phyloP scores from a whole-genome alignment of 2,329 filamentous ascomycete genomes.

The Aspergillus fischeri region DNA sequence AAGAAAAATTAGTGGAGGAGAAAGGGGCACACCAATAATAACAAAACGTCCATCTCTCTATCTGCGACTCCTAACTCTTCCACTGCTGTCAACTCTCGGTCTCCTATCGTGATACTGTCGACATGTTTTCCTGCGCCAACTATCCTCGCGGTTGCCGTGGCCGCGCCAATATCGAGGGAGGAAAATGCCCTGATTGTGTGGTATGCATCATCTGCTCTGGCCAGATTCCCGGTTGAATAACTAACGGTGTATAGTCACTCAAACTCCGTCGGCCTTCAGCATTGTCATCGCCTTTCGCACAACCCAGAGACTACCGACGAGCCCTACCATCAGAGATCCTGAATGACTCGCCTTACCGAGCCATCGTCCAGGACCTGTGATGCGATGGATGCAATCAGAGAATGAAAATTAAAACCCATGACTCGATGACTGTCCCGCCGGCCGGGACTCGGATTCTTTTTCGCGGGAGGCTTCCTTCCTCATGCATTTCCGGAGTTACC shows the following conservation, averaged over 20 bases:
- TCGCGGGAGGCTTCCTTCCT: neutral
- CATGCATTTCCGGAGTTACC: neutral
- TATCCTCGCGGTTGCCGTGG: conserved; percentile 47
- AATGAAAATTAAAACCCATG: neutral
- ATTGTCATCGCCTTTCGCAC: conserved; percentile 38
- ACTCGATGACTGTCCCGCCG: neutral
- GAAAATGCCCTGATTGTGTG: conserved; percentile 43
- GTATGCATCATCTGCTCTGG: conserved; percentile 29
- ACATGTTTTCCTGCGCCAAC: conserved; percentile 47
- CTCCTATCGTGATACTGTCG: neutral
- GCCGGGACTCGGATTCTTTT: neutral
- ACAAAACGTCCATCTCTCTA: conserved; percentile 2
- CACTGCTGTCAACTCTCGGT: neutral
- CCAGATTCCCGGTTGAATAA: conserved; percentile 4
- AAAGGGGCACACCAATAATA: conserved; percentile 9
- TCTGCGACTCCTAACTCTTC: neutral
- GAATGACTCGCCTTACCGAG: conserved; percentile 23
- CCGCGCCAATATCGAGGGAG: conserved; percentile 40
- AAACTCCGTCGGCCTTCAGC: conserved; percentile 37
- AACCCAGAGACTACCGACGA: conserved; percentile 36
- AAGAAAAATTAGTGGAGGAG: conserved; percentile 1
- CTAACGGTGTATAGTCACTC: conserved; percentile 27
- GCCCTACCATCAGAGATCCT: conserved; percentile 31
- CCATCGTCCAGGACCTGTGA: conserved; percentile 16
- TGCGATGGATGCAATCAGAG: neutral